Evolutionary conservation across 371 early-diverging fungal genomes (phyloP), one percentile per base, ranked within the genome.

Genomic region (Actinomucor elegans): DNA sequence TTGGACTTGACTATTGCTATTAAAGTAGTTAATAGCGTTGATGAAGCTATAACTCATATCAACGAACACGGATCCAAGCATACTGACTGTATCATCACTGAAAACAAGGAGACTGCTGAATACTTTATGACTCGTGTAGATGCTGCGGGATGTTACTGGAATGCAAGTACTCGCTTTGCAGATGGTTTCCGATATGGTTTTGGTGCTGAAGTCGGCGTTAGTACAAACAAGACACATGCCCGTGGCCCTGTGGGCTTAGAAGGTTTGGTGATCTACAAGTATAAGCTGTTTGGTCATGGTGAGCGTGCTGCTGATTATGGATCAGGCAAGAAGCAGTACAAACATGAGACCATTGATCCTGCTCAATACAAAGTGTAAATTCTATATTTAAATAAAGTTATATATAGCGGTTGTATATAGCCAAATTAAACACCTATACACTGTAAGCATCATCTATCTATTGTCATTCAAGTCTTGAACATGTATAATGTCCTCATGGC

Each of bases 171-270:
- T 15, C 81, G 98, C 18, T 97, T 98, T 71, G 94, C 98, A 21
- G 98, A 98, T 69, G 98, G 98, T 4, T 98, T 97, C 86, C 83
- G 98, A 38, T 98, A 95, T 69, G 96, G 96, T 6, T 97, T 97
- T 71, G 97, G 98, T 29, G 92, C 96, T 1, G 98, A 97, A 76
- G 93, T 98, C 40, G 97, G 97, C 29, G 94, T 90, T 10, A 91
- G 91, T 57, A 98, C 98, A 32, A 98, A 96, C 84, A 97, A 97
- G 79, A 97, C 96, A 0, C 98, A 98, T 69, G 96, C 97, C 9
- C 85, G 98, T 53, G 98, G 98, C 1, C 98, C 98, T 5, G 98
- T 97, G 10, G 98, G 97, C 0, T 71, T 98, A 43, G 97, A 97
- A 67, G 97, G 98, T 2, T 66, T 98, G 52, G 89, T 96, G 14